Evolutionary conservation across 306 rosid genomes (phyloP), one percentile per base, ranked within the genome.

Genomic region (Lagenaria siceraria): DNA sequence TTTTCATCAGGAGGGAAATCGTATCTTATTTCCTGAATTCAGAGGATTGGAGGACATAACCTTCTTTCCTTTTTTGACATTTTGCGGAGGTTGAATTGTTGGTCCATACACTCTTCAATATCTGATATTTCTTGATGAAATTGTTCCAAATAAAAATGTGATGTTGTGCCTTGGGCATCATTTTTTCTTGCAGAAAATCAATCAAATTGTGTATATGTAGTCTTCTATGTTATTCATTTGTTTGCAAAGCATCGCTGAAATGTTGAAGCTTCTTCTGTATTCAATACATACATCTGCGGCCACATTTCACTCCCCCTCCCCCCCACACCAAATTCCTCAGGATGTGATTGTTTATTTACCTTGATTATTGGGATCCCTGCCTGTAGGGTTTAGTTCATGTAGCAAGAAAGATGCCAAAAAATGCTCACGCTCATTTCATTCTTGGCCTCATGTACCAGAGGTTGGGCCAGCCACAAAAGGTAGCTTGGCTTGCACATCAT

Each of bases 401-500:
- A 71, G 88, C 97, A 60, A 89, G 93, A 84, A 90, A 90, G 88
- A 95, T 92, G 92, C 93, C 97, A 10, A 95, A 95, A 86, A 95
- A 95, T 86, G 98, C 98, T 76, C 98, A 92, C 87, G 95, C 98
- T 75, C 98, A 95, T 86, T 94, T 90, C 84, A 88, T 95, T 43
- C 96, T 92, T 74, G 98, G 98, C 78, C 85, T 90, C 31, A 95
- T 95, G 98, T 89, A 95, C 82, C 98, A 95, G 88, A 89, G 98
- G 78, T 82, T 95, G 86, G 92, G 84, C 82, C 98, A 92, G 80
- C 92, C 95, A 77, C 93, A 86, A 59, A 95, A 95, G 98, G 98
- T 86, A 69, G 78, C 43, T 81, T 75, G 14, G 48, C 65, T 78
- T 78, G 52, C 5, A 0, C 54, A 54, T 21, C 8, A 1, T 36